A percentile compares a stretch with the other conserved stretches of the same genome.
phyloP scores from a whole-genome alignment of 257 asterid genomes.

The Nicotiana benthamiana region DNA sequence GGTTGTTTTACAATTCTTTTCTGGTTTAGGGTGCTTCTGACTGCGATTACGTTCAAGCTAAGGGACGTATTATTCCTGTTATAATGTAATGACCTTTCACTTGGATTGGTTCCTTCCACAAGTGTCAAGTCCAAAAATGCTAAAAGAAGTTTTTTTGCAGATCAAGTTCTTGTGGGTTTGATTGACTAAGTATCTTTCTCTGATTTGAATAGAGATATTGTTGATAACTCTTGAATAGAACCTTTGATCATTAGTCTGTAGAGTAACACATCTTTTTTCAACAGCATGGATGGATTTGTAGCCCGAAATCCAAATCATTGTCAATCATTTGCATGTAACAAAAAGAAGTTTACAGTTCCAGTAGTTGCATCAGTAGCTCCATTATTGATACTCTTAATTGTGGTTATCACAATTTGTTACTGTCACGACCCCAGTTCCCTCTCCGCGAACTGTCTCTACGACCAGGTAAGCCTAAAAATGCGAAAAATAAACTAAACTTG shows the following conservation, averaged over 20 bases:
- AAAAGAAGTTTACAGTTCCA: conserved; percentile 8
- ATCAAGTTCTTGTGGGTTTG: neutral
- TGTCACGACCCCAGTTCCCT: neutral
- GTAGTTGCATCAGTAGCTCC: conserved; percentile 7
- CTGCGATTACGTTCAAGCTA: neutral
- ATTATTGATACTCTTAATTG: conserved; percentile 1
- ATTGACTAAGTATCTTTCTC: neutral
- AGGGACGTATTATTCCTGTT: neutral
- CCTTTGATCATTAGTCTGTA: neutral
- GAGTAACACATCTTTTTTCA: neutral
- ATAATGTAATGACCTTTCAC: neutral
- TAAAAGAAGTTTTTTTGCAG: neutral
- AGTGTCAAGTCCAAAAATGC: conserved; percentile 1
- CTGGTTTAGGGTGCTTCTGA: neutral
- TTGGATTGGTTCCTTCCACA: neutral
- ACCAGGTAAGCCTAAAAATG: no score
- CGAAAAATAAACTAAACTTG: no score
- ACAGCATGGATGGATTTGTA: neutral
- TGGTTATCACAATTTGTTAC: neutral
- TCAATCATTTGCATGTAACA: conserved; percentile 4
- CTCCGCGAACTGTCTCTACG: no score
- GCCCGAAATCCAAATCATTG: neutral
- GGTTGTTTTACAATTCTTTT: neutral
- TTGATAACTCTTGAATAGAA: neutral
- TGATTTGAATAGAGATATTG: neutral